phyloP scores from a whole-genome alignment of 805 yeast genomes.

The Candida coquimbonensis region DNA sequence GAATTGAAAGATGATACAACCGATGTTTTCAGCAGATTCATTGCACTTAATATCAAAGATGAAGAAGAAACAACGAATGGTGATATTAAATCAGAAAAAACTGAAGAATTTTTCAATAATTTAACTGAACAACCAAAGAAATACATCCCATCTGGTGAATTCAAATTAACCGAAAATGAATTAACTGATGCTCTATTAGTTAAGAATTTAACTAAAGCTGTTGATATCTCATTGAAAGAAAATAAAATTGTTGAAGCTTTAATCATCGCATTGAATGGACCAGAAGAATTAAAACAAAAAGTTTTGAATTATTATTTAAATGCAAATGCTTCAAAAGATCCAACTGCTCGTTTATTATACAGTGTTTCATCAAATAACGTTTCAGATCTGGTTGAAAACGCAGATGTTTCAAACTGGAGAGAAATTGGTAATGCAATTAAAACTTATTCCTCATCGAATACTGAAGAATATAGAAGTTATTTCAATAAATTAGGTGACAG shows the following conservation, averaged over 20 bases:
- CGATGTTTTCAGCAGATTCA: constrained; percentile 40
- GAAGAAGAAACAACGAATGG: constrained; percentile 21
- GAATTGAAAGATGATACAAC: constrained; percentile 51
- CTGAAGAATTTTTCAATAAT: constrained; percentile 32
- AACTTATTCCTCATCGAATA: constrained; percentile 40
- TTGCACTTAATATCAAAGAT: constrained; percentile 28
- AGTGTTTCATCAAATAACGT: constrained; percentile 48
- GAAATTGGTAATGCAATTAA: constrained; percentile 66
- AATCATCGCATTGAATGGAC: constrained; percentile 65
- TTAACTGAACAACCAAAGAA: constrained; percentile 23
- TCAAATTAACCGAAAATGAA: constrained; percentile 36
- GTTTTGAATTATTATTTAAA: constrained; percentile 69
- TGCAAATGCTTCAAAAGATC: constrained; percentile 38
- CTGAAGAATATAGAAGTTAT: constrained; percentile 43
- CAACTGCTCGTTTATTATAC: constrained; percentile 69
- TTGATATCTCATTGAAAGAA: constrained; percentile 54
- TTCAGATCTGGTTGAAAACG: constrained; percentile 69
- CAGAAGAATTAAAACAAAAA: constrained; percentile 53
- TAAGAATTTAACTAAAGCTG: constrained; percentile 63
- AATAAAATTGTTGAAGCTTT: constrained; percentile 73
- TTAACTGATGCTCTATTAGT: constrained; percentile 46
- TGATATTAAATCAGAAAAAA: constrained; percentile 17
- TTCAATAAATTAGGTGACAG: constrained; percentile 75
- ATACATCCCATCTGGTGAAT: constrained; percentile 46
- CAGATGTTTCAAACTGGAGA: constrained; percentile 77